A percentile compares a stretch with the other conserved stretches of the same genome.
These are phyloP conservation scores for Parmelia sp. DNA, from an alignment of 495 filamentous ascomycete species.

Conservation along the genomic window DNA sequence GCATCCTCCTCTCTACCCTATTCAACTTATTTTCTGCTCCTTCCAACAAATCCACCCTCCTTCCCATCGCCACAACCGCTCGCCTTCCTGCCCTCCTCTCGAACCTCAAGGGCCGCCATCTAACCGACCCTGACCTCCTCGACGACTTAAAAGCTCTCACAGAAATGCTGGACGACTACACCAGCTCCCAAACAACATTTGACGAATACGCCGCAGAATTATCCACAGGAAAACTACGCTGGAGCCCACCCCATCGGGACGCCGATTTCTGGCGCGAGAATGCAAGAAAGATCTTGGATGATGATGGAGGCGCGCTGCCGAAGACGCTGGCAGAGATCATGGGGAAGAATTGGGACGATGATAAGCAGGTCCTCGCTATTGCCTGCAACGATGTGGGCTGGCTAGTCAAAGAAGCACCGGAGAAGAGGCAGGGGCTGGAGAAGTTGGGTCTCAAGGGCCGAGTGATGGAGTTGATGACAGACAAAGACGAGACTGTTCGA, in stretches of 20 bases:
- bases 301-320: conserved; percentile 68
- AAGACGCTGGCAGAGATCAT: conserved; percentile 85
- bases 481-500: conserved; percentile 79
- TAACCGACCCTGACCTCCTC: conserved; percentile 81
- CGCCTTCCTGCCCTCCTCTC: conserved; percentile 74
- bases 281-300: conserved; percentile 83
- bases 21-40: conserved; percentile 66
- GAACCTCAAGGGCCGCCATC: conserved; percentile 74
- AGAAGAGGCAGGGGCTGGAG: conserved; percentile 75
- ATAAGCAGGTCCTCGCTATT: conserved; percentile 93
- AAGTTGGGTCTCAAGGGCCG: conserved; percentile 82
- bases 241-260: conserved; percentile 92
- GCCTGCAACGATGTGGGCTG: conserved; percentile 90
- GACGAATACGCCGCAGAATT: conserved; percentile 92
- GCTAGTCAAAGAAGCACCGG: conserved; percentile 84
- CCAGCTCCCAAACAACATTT: conserved; percentile 93
- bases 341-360: conserved; percentile 75
- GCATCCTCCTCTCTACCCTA: conserved; percentile 81
- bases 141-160: conserved; percentile 74
- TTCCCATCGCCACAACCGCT: conserved; percentile 74
- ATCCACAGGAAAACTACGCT: conserved; percentile 80
- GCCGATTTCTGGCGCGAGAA: conserved; percentile 91
- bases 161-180: conserved; percentile 84
- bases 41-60: conserved; percentile 67
- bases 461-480: conserved; percentile 94